Base-by-base conservation (phyloP, 805 yeast genomes). In the Blastobotrys terrestris region DNA sequence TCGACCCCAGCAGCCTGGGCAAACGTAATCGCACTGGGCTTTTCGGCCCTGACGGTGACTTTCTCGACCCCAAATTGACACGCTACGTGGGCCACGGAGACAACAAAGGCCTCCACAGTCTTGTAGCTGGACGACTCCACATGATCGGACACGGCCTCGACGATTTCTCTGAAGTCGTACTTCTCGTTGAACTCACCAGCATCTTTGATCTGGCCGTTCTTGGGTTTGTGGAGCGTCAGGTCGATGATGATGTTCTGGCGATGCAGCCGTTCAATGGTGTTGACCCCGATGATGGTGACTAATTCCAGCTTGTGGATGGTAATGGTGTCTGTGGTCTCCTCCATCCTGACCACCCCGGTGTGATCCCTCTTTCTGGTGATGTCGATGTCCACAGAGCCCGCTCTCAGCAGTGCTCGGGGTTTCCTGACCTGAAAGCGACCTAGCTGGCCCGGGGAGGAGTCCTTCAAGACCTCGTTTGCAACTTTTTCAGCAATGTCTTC, bases 1-100 rank as follows among this genome's bases (percentile, higher is more conserved):
- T 84, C 77, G 3, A 92, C 96, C 3, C 97, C 98, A 14, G 95
- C 98, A 19, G 92, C 95, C 42, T 85, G 83, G 0, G 97, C 87
- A 63, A 77, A 83, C 1, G 89, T 84, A 16, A 94, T 80, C 1
- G 98, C 98, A 61, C 88, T 85, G 3, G 96, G 92, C 67, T 94
- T 94, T 42, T 83, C 79, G 0, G 90, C 96, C 22, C 74, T 74
- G 0, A 87, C 94, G 1, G 66, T 64, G 1, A 78, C 78, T 19
- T 68, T 61, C 3, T 65, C 60, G 3, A 80, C 72, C 20, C 72
- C 70, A 2, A 59, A 58, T 41, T 72, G 65, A 39, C 79, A 71
- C 2, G 84, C 71, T 46, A 80, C 64, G 57, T 81, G 83, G 2
- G 88, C 83, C 22, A 88, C 84, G 8, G 81, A 78, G 54, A 82